Evolutionary conservation across 2,329 filamentous ascomycete genomes (phyloP).

Genomic region (Pyrenochaeta sp.): DNA sequence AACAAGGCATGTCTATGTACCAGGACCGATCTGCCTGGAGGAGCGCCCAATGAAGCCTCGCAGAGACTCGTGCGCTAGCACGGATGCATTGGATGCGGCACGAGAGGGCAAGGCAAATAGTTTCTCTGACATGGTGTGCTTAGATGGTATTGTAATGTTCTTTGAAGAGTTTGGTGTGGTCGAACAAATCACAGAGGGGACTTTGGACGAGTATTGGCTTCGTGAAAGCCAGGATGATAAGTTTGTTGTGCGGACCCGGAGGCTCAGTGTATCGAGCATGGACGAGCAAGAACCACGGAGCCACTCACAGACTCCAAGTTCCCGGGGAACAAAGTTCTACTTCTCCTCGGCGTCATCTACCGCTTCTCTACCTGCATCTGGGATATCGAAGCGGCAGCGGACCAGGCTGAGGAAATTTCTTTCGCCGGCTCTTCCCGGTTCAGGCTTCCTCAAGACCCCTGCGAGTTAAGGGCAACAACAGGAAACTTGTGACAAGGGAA

Average conservation of each 20-base stretch:
- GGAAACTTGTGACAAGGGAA: slow-evolving; percentile 16
- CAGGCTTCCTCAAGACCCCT: slow-evolving; percentile 20
- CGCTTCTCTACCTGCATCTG: slow-evolving; percentile 16
- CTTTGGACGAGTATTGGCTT: slow-evolving; percentile 45
- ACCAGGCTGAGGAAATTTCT: slow-evolving; percentile 32
- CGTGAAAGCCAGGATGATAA: slow-evolving; percentile 5
- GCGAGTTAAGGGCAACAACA: slow-evolving; percentile 17
- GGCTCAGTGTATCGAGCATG: slow-evolving; percentile 15
- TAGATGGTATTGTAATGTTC: slow-evolving; percentile 54
- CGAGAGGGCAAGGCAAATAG: slow-evolving; percentile 22
- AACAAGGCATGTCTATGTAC: slow-evolving; percentile 45
- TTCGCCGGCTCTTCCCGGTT: slow-evolving; percentile 29
- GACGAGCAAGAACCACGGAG: slow-evolving; percentile 15
- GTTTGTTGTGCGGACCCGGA: neutral
- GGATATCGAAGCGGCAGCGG: slow-evolving; percentile 27
- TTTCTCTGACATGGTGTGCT: slow-evolving; percentile 32
- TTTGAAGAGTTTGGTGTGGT: slow-evolving; percentile 53
- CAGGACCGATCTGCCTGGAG: slow-evolving; percentile 54
- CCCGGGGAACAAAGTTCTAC: slow-evolving; percentile 24
- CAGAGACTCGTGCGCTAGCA: slow-evolving; percentile 52
- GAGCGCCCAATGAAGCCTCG: slow-evolving; percentile 37
- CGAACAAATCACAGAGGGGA: slow-evolving; percentile 33
- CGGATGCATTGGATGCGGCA: slow-evolving; percentile 47
- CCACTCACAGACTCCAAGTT: slow-evolving; percentile 9
- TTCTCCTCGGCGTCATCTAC: slow-evolving; percentile 34